Conservation (phyloP, 345 rosid species). For the Arabidopsis thaliana region DNA sequence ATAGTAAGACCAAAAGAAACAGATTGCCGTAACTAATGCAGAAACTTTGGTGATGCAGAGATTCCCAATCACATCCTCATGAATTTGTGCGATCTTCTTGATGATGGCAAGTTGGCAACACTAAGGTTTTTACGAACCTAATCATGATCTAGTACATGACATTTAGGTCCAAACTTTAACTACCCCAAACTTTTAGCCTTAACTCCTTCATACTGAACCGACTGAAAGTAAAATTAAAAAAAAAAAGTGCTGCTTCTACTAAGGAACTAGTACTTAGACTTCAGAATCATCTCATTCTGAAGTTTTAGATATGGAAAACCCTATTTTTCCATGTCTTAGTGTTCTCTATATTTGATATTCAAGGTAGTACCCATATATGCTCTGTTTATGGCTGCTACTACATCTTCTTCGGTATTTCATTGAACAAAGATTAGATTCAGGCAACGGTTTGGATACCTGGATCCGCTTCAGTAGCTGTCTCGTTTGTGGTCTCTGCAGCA, state of each 20-base stretch:
- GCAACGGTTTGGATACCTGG: conserved; percentile 36
- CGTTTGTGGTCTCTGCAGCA: conserved; percentile 41
- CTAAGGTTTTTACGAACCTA: conserved; percentile 11
- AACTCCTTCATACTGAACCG: conserved; percentile 11
- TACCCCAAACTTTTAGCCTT: not conserved
- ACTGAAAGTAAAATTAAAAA: not conserved
- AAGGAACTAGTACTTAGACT: conserved; percentile 12
- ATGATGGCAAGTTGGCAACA: conserved; percentile 20
- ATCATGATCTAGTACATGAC: conserved; percentile 31
- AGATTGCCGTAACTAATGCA: not conserved
- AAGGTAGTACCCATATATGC: conserved; percentile 22
- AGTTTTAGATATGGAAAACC: conserved; percentile 38
- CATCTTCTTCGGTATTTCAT: conserved; percentile 15
- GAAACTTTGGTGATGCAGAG: conserved; percentile 32
- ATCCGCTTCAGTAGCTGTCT: conserved; percentile 38
- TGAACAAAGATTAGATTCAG: conserved; percentile 30
- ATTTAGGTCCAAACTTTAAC: conserved; percentile 15
- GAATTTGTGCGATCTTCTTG: conserved; percentile 33
- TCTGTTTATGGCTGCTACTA: conserved; percentile 27
- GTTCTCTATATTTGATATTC: conserved; percentile 19
- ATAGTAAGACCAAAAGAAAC: conserved; percentile 12
- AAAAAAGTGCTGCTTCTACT: conserved; percentile 16
- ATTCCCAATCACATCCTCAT: conserved; percentile 11
- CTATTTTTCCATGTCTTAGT: conserved; percentile 37
- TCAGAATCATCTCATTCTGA: conserved; percentile 35